These are phyloP conservation scores for Cryphonectria japonica DNA, from an alignment of 2,329 filamentous ascomycete genomes.

Conservation along the genomic window DNA sequence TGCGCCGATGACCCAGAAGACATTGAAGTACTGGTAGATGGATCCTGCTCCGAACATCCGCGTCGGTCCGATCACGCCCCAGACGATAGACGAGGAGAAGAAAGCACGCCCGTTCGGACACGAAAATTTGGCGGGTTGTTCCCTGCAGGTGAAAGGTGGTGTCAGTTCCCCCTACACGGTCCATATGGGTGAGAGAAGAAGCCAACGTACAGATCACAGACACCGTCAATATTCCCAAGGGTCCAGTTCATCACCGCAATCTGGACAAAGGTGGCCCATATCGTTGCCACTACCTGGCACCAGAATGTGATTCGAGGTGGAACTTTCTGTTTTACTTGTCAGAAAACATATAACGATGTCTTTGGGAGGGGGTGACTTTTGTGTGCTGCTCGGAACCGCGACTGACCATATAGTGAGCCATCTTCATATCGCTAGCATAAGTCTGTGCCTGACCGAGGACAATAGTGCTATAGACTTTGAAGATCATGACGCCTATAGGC, in stretches of 20 bases:
- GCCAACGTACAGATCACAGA: slow-evolving; percentile 47
- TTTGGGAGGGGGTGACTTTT: background rate
- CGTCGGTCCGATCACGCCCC: slow-evolving; percentile 60
- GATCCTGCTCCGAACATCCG: slow-evolving; percentile 58
- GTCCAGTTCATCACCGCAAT: slow-evolving; percentile 51
- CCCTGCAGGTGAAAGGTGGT: slow-evolving; percentile 39
- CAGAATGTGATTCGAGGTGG: slow-evolving; percentile 48
- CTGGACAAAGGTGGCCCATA: slow-evolving; percentile 50
- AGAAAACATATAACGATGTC: background rate
- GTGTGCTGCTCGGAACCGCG: background rate
- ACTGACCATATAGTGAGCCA: slow-evolving; percentile 42
- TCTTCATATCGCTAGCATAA: slow-evolving; percentile 41
- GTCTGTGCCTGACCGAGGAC: slow-evolving; percentile 42
- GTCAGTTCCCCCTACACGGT: slow-evolving; percentile 33
- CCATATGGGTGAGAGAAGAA: too few species aligned
- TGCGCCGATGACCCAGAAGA: slow-evolving; percentile 58
- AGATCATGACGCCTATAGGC: slow-evolving; percentile 60
- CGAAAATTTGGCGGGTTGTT: slow-evolving; percentile 47
- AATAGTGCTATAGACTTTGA: slow-evolving; percentile 54
- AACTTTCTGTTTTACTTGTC: slow-evolving; percentile 33
- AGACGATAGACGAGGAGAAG: slow-evolving; percentile 60
- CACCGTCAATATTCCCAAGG: slow-evolving; percentile 49
- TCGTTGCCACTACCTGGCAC: slow-evolving; percentile 46
- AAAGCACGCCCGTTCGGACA: slow-evolving; percentile 47
- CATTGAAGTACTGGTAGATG: slow-evolving; percentile 55